These are phyloP conservation scores for Tolypocladium amazonense DNA, from an alignment of 2,329 filamentous ascomycete genomes.

Conservation along the genomic window DNA sequence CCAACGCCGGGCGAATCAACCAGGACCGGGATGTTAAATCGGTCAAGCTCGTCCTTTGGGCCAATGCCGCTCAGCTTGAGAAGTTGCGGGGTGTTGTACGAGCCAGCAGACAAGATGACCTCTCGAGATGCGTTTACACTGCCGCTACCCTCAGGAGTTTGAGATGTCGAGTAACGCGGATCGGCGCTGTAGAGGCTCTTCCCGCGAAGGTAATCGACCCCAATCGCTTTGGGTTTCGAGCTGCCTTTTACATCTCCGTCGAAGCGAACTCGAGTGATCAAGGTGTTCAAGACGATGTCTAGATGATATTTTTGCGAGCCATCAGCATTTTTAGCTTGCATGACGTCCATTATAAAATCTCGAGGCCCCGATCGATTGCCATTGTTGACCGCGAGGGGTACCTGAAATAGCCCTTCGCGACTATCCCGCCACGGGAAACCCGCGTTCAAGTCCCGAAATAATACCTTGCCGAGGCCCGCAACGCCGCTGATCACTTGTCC, in stretches of 20 bases:
- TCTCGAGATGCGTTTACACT: too few relatives aligned
- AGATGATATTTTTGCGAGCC: not conserved
- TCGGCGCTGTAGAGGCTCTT: not conserved
- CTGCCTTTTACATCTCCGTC: not conserved
- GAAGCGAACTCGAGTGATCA: not conserved
- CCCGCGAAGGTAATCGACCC: not conserved
- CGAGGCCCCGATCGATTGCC: not conserved
- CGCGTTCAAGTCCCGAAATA: not conserved
- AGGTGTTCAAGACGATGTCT: not conserved
- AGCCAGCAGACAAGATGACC: too few relatives aligned
- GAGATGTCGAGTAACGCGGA: not conserved
- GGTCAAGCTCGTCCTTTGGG: too few relatives aligned
- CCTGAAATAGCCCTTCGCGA: not conserved
- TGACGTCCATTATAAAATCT: not conserved
- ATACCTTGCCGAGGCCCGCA: not conserved
- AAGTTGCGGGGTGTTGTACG: too few relatives aligned
- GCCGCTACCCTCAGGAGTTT: not conserved
- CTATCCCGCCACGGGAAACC: not conserved
- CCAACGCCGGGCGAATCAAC: too few relatives aligned
- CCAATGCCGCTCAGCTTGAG: too few relatives aligned
- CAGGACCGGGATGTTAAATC: too few relatives aligned
- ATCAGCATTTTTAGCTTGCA: not conserved
- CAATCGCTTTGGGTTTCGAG: not conserved
- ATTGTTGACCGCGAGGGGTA: not conserved
- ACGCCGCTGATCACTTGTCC: not conserved